Percentiles rank a stretch among this genome's conserved stretches.
These are phyloP conservation scores for Penicillium corylophilum DNA, from an alignment of 2,329 filamentous ascomycete species.

Conservation along the genomic window DNA sequence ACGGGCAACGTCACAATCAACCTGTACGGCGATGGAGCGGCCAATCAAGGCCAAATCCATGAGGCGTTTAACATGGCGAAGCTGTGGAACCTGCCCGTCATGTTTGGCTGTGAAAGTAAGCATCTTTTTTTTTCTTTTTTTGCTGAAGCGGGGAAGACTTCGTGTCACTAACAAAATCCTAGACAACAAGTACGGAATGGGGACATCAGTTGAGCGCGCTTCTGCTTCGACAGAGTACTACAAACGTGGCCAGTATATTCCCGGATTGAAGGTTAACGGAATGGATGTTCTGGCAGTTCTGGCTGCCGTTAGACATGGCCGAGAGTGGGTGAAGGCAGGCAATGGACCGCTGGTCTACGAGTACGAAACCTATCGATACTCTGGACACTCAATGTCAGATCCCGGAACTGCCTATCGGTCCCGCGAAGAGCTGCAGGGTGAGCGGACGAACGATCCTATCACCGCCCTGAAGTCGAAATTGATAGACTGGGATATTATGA, in stretches of 20 bases:
- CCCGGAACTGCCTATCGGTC: constrained; percentile 98
- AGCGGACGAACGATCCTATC: constrained; percentile 90
- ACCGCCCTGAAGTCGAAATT: constrained; percentile 94
- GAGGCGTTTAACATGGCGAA: constrained; percentile 99
- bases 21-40: constrained; percentile 95
- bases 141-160: background rate
- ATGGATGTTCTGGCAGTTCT: constrained; percentile 99
- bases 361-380: constrained; percentile 99
- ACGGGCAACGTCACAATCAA: constrained; percentile 83
- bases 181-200: constrained; percentile 99
- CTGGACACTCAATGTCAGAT: constrained; percentile 99
- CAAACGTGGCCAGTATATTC: constrained; percentile 99
- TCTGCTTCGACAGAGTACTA: constrained; percentile 99
- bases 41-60: constrained; percentile 99
- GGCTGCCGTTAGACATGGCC: constrained; percentile 90
- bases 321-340: constrained; percentile 76
- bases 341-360: constrained; percentile 95
- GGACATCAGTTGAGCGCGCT: constrained; percentile 89
- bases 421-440: constrained; percentile 97
- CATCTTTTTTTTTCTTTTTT: constrained; percentile 33
- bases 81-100: constrained; percentile 92
- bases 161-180: constrained; percentile 19
- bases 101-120: constrained; percentile 98
- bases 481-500: constrained; percentile 83
- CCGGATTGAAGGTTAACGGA: constrained; percentile 97